Percentiles rank a stretch among this genome's conserved stretches.
Evolutionary conservation across 164 flowering plant species (phyloP).

Genomic region (Malania oleifera): DNA sequence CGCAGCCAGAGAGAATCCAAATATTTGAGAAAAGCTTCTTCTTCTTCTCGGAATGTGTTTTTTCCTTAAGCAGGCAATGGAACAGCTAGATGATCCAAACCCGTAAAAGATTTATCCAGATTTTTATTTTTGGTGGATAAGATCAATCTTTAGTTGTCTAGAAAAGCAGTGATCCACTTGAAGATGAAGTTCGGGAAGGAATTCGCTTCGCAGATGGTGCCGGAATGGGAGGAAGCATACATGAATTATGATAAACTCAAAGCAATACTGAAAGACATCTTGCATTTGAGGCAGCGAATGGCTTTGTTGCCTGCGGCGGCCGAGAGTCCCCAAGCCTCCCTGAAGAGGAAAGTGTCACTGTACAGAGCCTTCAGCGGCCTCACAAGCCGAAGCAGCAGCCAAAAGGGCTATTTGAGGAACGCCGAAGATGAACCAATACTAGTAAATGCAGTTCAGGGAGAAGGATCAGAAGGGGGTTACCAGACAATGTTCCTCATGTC

Average conservation of each 20-base stretch:
- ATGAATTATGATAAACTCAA: slow-evolving; percentile 35
- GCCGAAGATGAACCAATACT: slow-evolving; percentile 31
- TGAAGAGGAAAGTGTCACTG: slow-evolving; percentile 26
- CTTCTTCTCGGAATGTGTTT: too few species aligned
- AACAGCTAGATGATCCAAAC: too few species aligned
- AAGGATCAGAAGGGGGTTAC: slow-evolving; percentile 18
- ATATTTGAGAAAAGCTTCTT: too few species aligned
- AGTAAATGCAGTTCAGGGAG: slow-evolving; percentile 16
- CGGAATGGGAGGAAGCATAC: slow-evolving; percentile 40
- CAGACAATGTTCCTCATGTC: slow-evolving; percentile 53
- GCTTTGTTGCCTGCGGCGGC: neutral
- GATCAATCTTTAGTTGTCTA: too few species aligned
- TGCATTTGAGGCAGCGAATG: neutral
- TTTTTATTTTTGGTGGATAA: too few species aligned
- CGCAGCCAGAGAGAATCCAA: too few species aligned
- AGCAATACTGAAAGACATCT: slow-evolving; percentile 19
- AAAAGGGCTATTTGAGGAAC: slow-evolving; percentile 13
- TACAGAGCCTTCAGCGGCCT: slow-evolving; percentile 44
- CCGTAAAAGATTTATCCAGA: too few species aligned
- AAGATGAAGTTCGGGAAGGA: slow-evolving; percentile 45
- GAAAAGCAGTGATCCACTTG: neutral
- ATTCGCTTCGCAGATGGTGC: slow-evolving; percentile 30
- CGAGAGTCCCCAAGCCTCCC: neutral
- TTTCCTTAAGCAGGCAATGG: too few species aligned
- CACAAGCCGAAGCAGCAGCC: slow-evolving; percentile 10